Percentiles rank a stretch among this genome's conserved stretches.
phyloP scores from a whole-genome alignment of 1,284 basidiomycete species.

The Hymenochaete sp. region DNA sequence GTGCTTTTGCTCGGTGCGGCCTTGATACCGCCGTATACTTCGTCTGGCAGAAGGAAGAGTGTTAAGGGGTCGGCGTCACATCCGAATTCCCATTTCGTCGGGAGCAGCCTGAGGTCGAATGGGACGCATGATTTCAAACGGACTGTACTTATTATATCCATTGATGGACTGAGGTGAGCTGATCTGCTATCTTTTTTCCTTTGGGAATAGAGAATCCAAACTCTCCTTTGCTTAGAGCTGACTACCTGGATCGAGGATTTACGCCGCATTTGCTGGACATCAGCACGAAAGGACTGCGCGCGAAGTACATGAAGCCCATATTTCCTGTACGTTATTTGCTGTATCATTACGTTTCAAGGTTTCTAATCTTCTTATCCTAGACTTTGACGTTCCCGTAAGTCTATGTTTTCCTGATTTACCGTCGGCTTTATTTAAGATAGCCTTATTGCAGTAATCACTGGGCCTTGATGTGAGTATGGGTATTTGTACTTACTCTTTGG shows the following conservation, averaged over 20 bases:
- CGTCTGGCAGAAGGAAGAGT: neutral
- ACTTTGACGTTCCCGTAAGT: slow-evolving; percentile 84
- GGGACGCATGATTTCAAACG: slow-evolving; percentile 71
- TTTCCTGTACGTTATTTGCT: slow-evolving; percentile 59
- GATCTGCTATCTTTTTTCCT: neutral
- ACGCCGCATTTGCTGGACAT: slow-evolving; percentile 76
- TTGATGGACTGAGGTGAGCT: slow-evolving; percentile 75
- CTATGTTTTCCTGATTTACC: neutral
- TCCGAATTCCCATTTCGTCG: slow-evolving; percentile 15
- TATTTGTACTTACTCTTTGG: neutral
- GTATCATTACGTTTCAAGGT: neutral
- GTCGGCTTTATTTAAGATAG: neutral
- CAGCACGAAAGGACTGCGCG: slow-evolving; percentile 71
- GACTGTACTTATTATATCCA: slow-evolving; percentile 78
- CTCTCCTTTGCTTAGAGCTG: slow-evolving; percentile 42
- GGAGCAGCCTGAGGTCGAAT: slow-evolving; percentile 36
- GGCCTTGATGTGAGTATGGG: slow-evolving; percentile 56
- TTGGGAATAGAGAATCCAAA: too few species aligned
- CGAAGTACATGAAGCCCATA: slow-evolving; percentile 76
- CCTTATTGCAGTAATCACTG: slow-evolving; percentile 64
- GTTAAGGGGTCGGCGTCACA: neutral
- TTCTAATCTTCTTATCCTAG: slow-evolving; percentile 29
- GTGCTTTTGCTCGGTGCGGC: slow-evolving; percentile 14
- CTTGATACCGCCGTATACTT: slow-evolving; percentile 6
- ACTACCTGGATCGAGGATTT: slow-evolving; percentile 74